These are phyloP conservation scores for Pyrenochaeta sp. DNA, from an alignment of 2,329 filamentous ascomycete genomes.

Conservation along the genomic window DNA sequence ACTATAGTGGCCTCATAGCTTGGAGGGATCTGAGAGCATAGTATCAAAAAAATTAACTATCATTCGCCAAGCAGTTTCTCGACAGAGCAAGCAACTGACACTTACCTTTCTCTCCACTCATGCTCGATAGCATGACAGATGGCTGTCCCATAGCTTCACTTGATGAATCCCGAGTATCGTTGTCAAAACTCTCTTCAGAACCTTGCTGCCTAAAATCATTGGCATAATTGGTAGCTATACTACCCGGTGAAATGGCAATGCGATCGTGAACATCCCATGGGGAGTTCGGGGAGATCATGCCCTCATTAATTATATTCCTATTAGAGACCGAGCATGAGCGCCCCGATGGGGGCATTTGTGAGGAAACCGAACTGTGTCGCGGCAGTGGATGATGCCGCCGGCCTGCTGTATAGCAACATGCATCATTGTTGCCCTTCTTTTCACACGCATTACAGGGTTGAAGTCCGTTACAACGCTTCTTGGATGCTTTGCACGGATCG, in stretches of 20 bases:
- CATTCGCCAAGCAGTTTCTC: too few species aligned
- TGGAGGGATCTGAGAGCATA: too few species aligned
- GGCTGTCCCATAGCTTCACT: constrained; percentile 20
- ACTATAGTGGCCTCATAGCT: too few species aligned
- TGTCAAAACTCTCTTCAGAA: constrained; percentile 7
- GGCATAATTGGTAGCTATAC: constrained; percentile 1
- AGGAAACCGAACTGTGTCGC: constrained; percentile 1
- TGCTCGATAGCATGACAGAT: constrained; percentile 60
- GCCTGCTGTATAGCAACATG: constrained; percentile 21
- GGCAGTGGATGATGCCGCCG: constrained; percentile 17
- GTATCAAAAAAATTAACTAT: too few species aligned
- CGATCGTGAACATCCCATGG: constrained; percentile 9
- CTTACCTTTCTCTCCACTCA: constrained; percentile 57
- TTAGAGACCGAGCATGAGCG: not conserved
- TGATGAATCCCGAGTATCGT: constrained; percentile 25
- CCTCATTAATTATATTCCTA: constrained; percentile 2
- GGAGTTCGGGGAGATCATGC: constrained; percentile 9
- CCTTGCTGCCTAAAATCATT: not conserved
- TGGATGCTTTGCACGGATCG: constrained; percentile 27
- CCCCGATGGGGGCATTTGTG: not conserved
- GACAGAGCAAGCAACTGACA: constrained; percentile 28
- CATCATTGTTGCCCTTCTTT: constrained; percentile 20
- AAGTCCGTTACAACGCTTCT: constrained; percentile 28
- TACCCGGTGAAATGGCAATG: constrained; percentile 4
- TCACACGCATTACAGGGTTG: constrained; percentile 26